These are phyloP conservation scores for Fusarium sp. DNA, from an alignment of 2,329 filamentous ascomycete genomes.

Conservation along the genomic window DNA sequence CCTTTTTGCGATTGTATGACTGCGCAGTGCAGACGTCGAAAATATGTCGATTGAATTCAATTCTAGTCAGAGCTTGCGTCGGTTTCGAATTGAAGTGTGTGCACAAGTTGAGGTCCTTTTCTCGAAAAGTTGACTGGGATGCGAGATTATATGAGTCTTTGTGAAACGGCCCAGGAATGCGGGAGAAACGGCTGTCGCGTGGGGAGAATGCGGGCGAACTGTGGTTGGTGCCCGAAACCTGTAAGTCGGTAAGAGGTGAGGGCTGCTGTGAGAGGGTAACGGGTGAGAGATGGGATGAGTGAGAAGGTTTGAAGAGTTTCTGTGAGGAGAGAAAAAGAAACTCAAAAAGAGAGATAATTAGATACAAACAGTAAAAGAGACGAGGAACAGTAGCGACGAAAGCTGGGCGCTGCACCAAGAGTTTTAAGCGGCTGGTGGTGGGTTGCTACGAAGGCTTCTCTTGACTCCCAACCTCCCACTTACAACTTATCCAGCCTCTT, in stretches of 20 bases:
- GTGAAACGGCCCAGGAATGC: constrained; percentile 38
- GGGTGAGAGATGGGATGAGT: constrained; percentile 13
- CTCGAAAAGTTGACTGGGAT: constrained; percentile 10
- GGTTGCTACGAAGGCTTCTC: constrained; percentile 44
- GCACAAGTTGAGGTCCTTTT: constrained; percentile 13
- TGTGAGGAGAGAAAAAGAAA: constrained; percentile 10
- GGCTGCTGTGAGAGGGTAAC: constrained; percentile 26
- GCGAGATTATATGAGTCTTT: constrained; percentile 33
- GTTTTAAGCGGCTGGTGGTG: constrained; percentile 52
- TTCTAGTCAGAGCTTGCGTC: constrained; percentile 23
- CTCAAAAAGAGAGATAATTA: constrained; percentile 7
- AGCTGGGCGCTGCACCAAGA: constrained; percentile 52
- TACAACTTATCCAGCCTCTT: constrained; percentile 53
- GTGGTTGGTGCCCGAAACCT: constrained; percentile 40
- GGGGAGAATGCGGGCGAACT: constrained; percentile 26
- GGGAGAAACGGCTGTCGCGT: constrained; percentile 35
- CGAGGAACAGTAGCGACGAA: constrained; percentile 37
- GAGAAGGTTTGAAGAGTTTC: constrained; percentile 11
- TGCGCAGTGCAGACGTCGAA: constrained; percentile 25
- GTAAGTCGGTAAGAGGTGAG: constrained; percentile 21
- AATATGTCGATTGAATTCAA: constrained; percentile 25
- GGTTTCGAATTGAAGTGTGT: constrained; percentile 26
- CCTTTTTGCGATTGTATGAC: constrained; percentile 9
- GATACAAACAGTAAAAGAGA: constrained; percentile 28
- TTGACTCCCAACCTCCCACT: constrained; percentile 56